These are phyloP conservation scores for Monosporascus sp. DNA, from an alignment of 2,329 filamentous ascomycete genomes.

Conservation along the genomic window DNA sequence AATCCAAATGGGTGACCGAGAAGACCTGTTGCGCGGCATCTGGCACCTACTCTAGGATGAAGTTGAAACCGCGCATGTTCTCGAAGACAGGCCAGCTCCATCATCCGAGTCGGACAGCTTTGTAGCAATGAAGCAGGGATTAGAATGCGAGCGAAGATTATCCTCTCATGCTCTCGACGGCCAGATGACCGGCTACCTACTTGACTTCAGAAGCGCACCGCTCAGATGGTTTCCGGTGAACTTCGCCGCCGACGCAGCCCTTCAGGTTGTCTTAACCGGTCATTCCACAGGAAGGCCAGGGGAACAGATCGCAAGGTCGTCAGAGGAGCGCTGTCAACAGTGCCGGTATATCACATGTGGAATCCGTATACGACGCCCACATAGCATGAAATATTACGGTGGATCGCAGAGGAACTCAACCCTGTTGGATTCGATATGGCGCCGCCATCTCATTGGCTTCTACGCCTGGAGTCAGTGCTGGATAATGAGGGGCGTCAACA, in stretches of 20 bases:
- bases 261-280: slow-evolving; percentile 28
- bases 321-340: slow-evolving; percentile 17
- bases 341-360: slow-evolving; percentile 41
- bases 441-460: slow-evolving; percentile 34
- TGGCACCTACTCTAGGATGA: slow-evolving; percentile 6
- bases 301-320: slow-evolving; percentile 15
- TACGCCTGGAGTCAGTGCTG: slow-evolving; percentile 27
- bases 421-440: slow-evolving; percentile 33
- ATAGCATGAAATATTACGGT: slow-evolving; percentile 42
- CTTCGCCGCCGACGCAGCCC: slow-evolving; percentile 35
- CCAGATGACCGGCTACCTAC: slow-evolving; percentile 33
- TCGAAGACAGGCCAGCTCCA: slow-evolving; percentile 25
- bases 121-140: slow-evolving; percentile 34
- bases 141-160: slow-evolving; percentile 46
- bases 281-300: background rate
- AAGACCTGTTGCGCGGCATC: slow-evolving; percentile 40
- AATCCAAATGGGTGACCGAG: slow-evolving; percentile 56
- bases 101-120: slow-evolving; percentile 43
- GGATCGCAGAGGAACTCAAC: slow-evolving; percentile 24
- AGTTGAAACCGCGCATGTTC: background rate
- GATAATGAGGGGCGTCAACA: slow-evolving; percentile 26
- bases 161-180: slow-evolving; percentile 41
- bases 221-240: slow-evolving; percentile 44
- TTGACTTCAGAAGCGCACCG: slow-evolving; percentile 29
- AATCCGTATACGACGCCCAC: slow-evolving; percentile 37